Conservation (phyloP, 352 stramenopile species). For the Phytophthora colocasiae region DNA sequence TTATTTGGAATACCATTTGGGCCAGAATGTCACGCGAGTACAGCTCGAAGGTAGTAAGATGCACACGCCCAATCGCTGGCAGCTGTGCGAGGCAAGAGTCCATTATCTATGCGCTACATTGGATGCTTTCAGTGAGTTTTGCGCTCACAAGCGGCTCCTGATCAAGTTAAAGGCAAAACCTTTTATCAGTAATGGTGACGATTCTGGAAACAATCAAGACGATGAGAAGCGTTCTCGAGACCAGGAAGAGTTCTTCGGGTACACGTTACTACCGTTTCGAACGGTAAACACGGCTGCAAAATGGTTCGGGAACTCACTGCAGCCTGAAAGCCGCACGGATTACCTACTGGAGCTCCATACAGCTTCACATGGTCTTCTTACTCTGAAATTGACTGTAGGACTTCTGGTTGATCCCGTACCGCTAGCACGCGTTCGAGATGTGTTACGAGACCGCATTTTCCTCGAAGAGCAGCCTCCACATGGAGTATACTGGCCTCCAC, state of each 20-base stretch:
- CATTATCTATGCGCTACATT: slow-evolving; percentile 74
- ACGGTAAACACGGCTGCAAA: slow-evolving; percentile 63
- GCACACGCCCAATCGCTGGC: slow-evolving; percentile 83
- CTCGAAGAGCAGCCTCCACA: slow-evolving; percentile 53
- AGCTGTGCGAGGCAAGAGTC: slow-evolving; percentile 75
- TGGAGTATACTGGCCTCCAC: slow-evolving; percentile 70
- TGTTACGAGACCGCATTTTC: slow-evolving; percentile 56
- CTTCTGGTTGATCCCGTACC: slow-evolving; percentile 68
- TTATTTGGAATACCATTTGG: slow-evolving; percentile 82
- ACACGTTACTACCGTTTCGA: slow-evolving; percentile 62
- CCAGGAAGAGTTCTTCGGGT: slow-evolving; percentile 56
- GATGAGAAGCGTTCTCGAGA: neutral
- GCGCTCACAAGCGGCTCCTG: slow-evolving; percentile 62
- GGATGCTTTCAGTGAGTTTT: slow-evolving; percentile 78
- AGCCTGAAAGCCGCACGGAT: slow-evolving; percentile 61
- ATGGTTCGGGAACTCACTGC: slow-evolving; percentile 61
- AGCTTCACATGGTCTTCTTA: slow-evolving; percentile 61
- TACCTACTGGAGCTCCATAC: slow-evolving; percentile 77
- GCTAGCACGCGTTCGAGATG: slow-evolving; percentile 60
- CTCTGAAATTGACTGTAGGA: slow-evolving; percentile 78
- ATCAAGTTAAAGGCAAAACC: slow-evolving; percentile 72
- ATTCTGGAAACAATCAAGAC: neutral
- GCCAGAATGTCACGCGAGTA: slow-evolving; percentile 60
- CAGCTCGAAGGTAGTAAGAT: slow-evolving; percentile 82
- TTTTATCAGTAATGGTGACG: neutral